These are phyloP conservation scores for Xerocomellus amylosporus DNA, from an alignment of 768 basidiomycete species.

Conservation along the genomic window DNA sequence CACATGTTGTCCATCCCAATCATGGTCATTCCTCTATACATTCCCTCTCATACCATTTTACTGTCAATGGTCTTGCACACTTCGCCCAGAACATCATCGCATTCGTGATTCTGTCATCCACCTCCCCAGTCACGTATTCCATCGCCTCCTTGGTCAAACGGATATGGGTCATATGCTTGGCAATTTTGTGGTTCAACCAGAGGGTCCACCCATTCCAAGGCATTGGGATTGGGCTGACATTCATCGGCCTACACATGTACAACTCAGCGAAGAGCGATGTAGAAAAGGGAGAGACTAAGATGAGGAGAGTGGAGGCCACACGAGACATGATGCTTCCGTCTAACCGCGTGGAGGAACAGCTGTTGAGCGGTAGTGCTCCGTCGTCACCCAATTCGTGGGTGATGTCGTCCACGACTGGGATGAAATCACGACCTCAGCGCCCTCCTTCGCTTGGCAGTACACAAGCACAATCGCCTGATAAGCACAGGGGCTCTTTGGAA, in stretches of 20 bases:
- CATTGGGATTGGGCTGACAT: conserved; percentile 87
- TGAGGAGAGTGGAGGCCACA: conserved; percentile 72
- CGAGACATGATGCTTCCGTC: conserved; percentile 67
- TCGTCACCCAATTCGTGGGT: conserved; percentile 9
- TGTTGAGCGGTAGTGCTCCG: conserved; percentile 44
- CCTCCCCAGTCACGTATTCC: conserved; percentile 97
- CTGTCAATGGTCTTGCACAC: conserved; percentile 94
- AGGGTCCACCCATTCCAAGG: conserved; percentile 79
- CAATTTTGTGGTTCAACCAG: conserved; percentile 96
- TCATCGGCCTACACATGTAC: conserved; percentile 91
- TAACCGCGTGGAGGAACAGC: conserved; percentile 56
- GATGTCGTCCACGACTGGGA: conserved; percentile 26
- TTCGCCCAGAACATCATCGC: conserved; percentile 98
- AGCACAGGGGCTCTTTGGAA: conserved; percentile 11
- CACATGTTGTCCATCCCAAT: conserved; percentile 44
- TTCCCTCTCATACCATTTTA: conserved; percentile 75
- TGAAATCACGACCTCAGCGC: conserved; percentile 19
- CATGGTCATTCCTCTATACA: conserved; percentile 51
- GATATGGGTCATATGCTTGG: conserved; percentile 96
- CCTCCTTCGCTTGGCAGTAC: conserved; percentile 1
- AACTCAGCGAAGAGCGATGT: conserved; percentile 92
- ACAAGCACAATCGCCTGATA: conserved; percentile 2
- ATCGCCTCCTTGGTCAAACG: conserved; percentile 98
- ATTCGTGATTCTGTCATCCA: conserved; percentile 92
- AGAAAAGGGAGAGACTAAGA: conserved; percentile 87